Percentiles rank a stretch among this genome's conserved stretches.
These are phyloP conservation scores for Sphagnum tenellum DNA, from an alignment of 225 moss, liverwort and hornwort species.

Conservation along the genomic window DNA sequence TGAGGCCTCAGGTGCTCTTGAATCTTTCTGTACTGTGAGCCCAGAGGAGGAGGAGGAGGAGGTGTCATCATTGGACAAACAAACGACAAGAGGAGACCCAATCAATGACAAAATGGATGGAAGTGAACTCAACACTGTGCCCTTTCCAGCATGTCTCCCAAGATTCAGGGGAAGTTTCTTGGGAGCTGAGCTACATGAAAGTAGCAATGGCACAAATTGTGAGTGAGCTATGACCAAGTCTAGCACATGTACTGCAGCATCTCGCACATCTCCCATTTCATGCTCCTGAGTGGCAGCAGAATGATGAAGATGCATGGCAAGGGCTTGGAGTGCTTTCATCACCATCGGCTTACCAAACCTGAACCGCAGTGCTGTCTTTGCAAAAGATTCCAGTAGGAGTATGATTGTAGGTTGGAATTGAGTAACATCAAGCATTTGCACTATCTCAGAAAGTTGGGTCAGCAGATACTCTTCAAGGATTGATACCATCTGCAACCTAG, in stretches of 20 bases:
- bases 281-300: constrained; percentile 19
- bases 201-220: constrained; percentile 53
- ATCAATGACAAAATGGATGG: constrained; percentile 74
- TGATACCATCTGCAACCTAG: too few relatives aligned
- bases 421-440: constrained; percentile 27
- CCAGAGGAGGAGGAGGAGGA: too few relatives aligned
- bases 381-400: constrained; percentile 35
- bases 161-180: constrained; percentile 47
- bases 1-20: constrained; percentile 6
- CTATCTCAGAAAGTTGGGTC: constrained; percentile 33
- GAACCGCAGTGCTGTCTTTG: constrained; percentile 46
- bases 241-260: constrained; percentile 39
- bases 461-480: constrained; percentile 53
- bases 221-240: constrained; percentile 85
- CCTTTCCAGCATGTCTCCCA: constrained; percentile 73
- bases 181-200: constrained; percentile 32
- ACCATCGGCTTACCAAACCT: constrained; percentile 46
- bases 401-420: constrained; percentile 30
- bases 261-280: constrained; percentile 12
- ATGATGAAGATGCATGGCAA: constrained; percentile 38
- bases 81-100: constrained; percentile 37
- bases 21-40: neutral
- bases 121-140: constrained; percentile 67
- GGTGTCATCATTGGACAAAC: neutral
- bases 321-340: constrained; percentile 56